Evolutionary conservation across 1,139 yeast species (phyloP).

Genomic region (Diutina rugosa): DNA sequence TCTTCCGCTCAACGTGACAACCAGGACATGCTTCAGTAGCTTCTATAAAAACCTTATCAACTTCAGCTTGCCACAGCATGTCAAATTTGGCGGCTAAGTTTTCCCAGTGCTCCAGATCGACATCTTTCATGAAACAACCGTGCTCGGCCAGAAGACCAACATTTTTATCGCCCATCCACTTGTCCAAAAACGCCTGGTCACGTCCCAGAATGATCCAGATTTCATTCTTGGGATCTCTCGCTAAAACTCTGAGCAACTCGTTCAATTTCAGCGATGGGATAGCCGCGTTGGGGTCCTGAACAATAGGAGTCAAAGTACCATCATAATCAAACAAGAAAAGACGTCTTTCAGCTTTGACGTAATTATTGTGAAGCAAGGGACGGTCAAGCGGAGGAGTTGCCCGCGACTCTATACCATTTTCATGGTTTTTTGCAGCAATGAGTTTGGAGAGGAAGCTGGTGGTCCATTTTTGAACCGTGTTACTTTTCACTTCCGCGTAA

Average conservation of each 20-base stretch:
- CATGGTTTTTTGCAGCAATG: slow-evolving; percentile 11
- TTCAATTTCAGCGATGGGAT: slow-evolving; percentile 74
- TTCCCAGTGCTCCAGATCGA: slow-evolving; percentile 55
- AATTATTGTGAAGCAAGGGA: slow-evolving; percentile 49
- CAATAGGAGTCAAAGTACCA: slow-evolving; percentile 94
- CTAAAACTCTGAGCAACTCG: slow-evolving; percentile 43
- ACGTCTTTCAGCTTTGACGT: slow-evolving; percentile 50
- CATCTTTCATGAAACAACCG: slow-evolving; percentile 83
- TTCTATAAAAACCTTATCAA: slow-evolving; percentile 55
- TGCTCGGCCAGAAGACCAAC: slow-evolving; percentile 93
- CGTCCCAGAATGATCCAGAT: slow-evolving; percentile 97
- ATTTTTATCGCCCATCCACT: slow-evolving; percentile 67
- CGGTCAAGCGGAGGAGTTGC: slow-evolving; percentile 81
- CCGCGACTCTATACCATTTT: slow-evolving; percentile 31
- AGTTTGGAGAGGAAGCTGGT: slow-evolving; percentile 44
- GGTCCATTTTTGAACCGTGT: slow-evolving; percentile 79
- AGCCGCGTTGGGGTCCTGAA: slow-evolving; percentile 95
- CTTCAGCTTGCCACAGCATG: slow-evolving; percentile 89
- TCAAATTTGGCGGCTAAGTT: slow-evolving; percentile 75
- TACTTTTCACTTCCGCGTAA: slow-evolving; percentile 51
- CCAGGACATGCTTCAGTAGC: slow-evolving; percentile 90
- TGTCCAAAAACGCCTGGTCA: slow-evolving; percentile 79
- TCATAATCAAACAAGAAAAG: slow-evolving; percentile 89
- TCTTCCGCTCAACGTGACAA: slow-evolving; percentile 71
- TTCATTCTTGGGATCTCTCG: slow-evolving; percentile 69